Conservation (phyloP, 495 filamentous ascomycete species). For the Collariella sp. region DNA sequence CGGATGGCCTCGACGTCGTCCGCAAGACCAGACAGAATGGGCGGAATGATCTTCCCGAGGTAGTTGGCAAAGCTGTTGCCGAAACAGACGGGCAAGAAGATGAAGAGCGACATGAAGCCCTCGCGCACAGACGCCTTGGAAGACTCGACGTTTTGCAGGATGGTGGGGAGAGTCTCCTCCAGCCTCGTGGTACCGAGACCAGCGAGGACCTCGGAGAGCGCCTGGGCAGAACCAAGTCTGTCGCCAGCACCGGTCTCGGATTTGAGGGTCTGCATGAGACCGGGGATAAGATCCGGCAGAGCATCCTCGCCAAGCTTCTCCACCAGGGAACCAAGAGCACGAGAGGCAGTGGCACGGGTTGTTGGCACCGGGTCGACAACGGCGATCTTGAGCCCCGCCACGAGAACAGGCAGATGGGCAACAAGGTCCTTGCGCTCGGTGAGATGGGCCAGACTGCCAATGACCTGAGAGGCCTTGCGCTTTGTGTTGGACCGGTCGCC, state of each 20-base stretch:
- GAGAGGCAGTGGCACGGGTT: slow-evolving; percentile 93
- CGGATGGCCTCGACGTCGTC: slow-evolving; percentile 94
- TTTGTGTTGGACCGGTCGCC: slow-evolving; percentile 88
- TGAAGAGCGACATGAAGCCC: slow-evolving; percentile 99
- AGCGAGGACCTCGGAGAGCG: slow-evolving; percentile 91
- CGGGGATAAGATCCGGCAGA: slow-evolving; percentile 91
- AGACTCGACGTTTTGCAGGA: slow-evolving; percentile 91
- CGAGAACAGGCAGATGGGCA: slow-evolving; percentile 82
- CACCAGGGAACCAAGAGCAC: slow-evolving; percentile 86
- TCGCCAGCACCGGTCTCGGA: slow-evolving; percentile 95
- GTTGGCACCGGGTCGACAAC: slow-evolving; percentile 93
- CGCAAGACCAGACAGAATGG: slow-evolving; percentile 87
- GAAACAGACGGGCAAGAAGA: slow-evolving; percentile 97
- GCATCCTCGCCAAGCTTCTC: slow-evolving; percentile 98
- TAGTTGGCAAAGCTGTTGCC: slow-evolving; percentile 97
- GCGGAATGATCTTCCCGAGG: slow-evolving; percentile 89
- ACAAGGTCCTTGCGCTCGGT: slow-evolving; percentile 93
- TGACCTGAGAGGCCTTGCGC: slow-evolving; percentile 90
- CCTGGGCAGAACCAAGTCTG: slow-evolving; percentile 90
- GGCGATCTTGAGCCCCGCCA: slow-evolving; percentile 79
- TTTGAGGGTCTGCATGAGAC: slow-evolving; percentile 94
- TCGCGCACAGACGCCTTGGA: slow-evolving; percentile 84
- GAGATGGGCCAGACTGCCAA: slow-evolving; percentile 91
- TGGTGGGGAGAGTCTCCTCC: slow-evolving; percentile 93
- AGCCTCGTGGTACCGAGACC: slow-evolving; percentile 84